phyloP scores from a whole-genome alignment of 495 filamentous ascomycete species.

The Aspergillus nidulans region DNA sequence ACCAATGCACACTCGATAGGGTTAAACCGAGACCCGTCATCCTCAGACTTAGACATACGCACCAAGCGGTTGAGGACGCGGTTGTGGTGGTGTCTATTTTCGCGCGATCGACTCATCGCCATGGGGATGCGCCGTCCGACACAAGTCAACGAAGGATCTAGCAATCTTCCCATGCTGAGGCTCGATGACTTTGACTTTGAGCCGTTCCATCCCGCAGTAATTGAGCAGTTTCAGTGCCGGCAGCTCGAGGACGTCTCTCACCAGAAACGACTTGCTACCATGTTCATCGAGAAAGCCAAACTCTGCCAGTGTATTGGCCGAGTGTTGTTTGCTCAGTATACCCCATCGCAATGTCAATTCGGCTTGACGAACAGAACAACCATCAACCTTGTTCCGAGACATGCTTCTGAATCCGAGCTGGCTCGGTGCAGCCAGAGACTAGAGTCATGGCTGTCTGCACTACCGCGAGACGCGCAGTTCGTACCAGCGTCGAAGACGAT shows the following conservation, averaged over 20 bases:
- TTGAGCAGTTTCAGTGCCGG: conserved; percentile 33
- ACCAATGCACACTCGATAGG: conserved; percentile 78
- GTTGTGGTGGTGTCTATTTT: conserved; percentile 89
- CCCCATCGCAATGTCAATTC: conserved; percentile 58
- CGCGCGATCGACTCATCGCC: conserved; percentile 83
- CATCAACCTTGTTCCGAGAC: conserved; percentile 76
- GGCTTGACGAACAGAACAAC: conserved; percentile 66
- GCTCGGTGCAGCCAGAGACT: conserved; percentile 66
- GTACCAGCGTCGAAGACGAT: conserved; percentile 30
- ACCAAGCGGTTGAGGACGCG: conserved; percentile 65
- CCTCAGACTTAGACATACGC: conserved; percentile 53
- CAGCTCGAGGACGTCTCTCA: conserved; percentile 40
- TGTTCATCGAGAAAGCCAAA: conserved; percentile 86
- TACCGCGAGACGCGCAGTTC: conserved; percentile 55
- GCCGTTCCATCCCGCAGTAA: conserved; percentile 47
- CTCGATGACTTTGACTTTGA: conserved; percentile 75
- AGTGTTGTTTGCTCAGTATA: conserved; percentile 79
- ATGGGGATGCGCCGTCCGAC: conserved; percentile 81
- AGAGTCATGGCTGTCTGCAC: conserved; percentile 59
- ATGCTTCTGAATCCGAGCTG: conserved; percentile 65
- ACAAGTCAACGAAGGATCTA: conserved; percentile 80
- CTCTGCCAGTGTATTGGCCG: conserved; percentile 77
- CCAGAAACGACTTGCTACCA: conserved; percentile 67
- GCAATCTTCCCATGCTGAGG: conserved; percentile 76
- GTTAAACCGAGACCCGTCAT: conserved; percentile 67